Evolutionary conservation across 2,329 filamentous ascomycete genomes (phyloP).

Genomic region (Nothopassalora personata): DNA sequence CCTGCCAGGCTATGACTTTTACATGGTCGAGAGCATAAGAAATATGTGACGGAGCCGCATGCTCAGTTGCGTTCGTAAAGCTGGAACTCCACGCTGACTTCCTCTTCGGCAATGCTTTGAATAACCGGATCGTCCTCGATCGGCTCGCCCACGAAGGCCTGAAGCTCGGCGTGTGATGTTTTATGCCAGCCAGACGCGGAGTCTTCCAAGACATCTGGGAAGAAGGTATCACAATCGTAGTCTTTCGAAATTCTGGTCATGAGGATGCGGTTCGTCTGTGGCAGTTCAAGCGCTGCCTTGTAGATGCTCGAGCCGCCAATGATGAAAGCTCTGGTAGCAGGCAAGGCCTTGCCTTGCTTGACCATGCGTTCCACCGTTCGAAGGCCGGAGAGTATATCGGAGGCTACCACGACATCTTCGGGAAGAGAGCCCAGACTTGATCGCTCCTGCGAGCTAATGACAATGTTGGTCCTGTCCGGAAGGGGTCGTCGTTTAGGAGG

Average conservation of each 20-base stretch:
- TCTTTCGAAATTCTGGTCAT: constrained; percentile 64
- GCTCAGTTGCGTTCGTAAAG: constrained; percentile 25
- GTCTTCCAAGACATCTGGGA: constrained; percentile 55
- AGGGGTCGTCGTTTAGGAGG: constrained; percentile 74
- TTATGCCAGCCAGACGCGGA: constrained; percentile 48
- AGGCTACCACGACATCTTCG: constrained; percentile 52
- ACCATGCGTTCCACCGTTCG: constrained; percentile 31
- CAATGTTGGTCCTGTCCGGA: constrained; percentile 71
- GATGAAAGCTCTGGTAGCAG: constrained; percentile 64
- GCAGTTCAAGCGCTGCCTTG: constrained; percentile 57
- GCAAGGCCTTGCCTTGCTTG: constrained; percentile 19
- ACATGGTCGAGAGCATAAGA: background rate
- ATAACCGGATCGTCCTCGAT: constrained; percentile 52
- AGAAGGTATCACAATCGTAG: constrained; percentile 72
- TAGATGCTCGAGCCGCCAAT: constrained; percentile 92
- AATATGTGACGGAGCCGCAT: background rate
- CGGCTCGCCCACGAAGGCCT: constrained; percentile 61
- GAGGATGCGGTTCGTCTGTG: constrained; percentile 58
- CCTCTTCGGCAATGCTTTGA: constrained; percentile 50
- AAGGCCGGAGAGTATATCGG: constrained; percentile 28
- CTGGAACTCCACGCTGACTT: constrained; percentile 28
- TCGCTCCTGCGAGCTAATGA: constrained; percentile 56
- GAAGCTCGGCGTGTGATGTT: constrained; percentile 49
- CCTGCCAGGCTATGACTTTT: background rate
- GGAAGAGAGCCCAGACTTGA: constrained; percentile 21